Evolutionary conservation across 2,329 filamentous ascomycete species (phyloP), one percentile per base, ranked within the genome.

Genomic region (Botrytis pseudocinerea): DNA sequence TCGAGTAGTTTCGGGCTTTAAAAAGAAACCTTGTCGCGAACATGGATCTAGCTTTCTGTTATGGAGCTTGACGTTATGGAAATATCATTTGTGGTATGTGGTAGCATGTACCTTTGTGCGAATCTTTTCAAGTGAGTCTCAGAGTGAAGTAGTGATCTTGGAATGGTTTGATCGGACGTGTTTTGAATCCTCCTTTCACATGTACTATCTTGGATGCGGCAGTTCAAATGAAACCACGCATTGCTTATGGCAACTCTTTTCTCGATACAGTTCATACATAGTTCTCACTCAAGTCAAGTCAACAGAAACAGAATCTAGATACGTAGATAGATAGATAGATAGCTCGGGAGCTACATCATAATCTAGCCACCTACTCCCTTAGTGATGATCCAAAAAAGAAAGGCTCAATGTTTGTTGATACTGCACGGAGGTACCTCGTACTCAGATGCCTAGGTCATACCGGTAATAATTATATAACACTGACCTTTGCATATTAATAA

Each of bases 31-130:
- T 66, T 54, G 64, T 25, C 25, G 1, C 40, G 7, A 20, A 7
- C 44, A 51, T 66, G 63, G 44, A 66, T 66, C 44, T 51, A 66
- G 63, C 63, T 66, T 51, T 66, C 16, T 8, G 6, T 51, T 18
- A 28, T 54, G 64, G 46, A 54, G 35, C 35, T 66, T 66, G 46
- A 66, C 64, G 64, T 66, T 66, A 28, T 66, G 64, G 64, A 54
- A 66, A 54, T 54, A 63, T 22, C 12, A 25, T 38, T 44, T 44
- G 12, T 44, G 28, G 48, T 54, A 54, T 54, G 48, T 54, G 48
- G 48, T 54, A 54, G 48, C 48, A 54, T 54, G 48, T 25, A 61
- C 22, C 35, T 40, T 28, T 42, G 38, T 42, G 35, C 44, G 44
- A 66, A 66, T 66, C 14, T 32, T 65, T 51, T 14, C 44, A 38